phyloP scores from a whole-genome alignment of 73 alveolate species.

The Halteria grandinella region DNA sequence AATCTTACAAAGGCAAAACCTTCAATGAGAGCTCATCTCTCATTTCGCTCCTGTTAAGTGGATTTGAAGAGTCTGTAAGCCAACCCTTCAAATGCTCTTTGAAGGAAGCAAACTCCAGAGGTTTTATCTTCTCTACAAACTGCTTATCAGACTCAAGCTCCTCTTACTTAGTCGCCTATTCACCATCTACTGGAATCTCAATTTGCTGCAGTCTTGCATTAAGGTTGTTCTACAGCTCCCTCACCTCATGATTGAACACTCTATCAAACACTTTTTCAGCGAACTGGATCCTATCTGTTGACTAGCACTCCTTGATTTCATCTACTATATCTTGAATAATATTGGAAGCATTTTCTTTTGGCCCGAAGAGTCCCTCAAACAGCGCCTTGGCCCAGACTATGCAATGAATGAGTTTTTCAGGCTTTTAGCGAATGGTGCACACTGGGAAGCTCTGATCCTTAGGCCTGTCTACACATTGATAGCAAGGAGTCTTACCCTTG shows the following conservation, averaged over 20 bases:
- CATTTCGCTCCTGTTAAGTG: neutral
- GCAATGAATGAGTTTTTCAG: slow-evolving; percentile 96
- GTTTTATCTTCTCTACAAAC: slow-evolving; percentile 4
- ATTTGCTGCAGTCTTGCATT: slow-evolving; percentile 32
- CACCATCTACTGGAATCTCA: too few relatives aligned
- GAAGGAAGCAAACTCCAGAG: neutral
- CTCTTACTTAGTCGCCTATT: too few relatives aligned
- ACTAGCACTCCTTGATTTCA: too few relatives aligned
- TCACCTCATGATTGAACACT: slow-evolving; percentile 55
- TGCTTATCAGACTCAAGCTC: slow-evolving; percentile 5
- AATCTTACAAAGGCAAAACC: slow-evolving; percentile 41
- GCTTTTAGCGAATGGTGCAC: slow-evolving; percentile 95
- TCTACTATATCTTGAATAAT: slow-evolving; percentile 65
- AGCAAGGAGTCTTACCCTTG: slow-evolving; percentile 94
- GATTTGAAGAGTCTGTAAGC: neutral
- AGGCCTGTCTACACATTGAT: slow-evolving; percentile 85
- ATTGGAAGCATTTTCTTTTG: slow-evolving; percentile 64
- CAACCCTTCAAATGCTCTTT: neutral
- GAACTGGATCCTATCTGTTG: too few relatives aligned
- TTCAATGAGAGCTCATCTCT: slow-evolving; percentile 9
- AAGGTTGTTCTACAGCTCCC: slow-evolving; percentile 54
- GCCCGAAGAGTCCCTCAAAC: slow-evolving; percentile 88
- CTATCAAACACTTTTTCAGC: slow-evolving; percentile 5
- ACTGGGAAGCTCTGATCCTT: slow-evolving; percentile 90
- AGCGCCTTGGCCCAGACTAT: slow-evolving; percentile 96